Evolutionary conservation across 345 rosid genomes (phyloP), one percentile per base, ranked within the genome.

Genomic region (Hypericum androsaemum): DNA sequence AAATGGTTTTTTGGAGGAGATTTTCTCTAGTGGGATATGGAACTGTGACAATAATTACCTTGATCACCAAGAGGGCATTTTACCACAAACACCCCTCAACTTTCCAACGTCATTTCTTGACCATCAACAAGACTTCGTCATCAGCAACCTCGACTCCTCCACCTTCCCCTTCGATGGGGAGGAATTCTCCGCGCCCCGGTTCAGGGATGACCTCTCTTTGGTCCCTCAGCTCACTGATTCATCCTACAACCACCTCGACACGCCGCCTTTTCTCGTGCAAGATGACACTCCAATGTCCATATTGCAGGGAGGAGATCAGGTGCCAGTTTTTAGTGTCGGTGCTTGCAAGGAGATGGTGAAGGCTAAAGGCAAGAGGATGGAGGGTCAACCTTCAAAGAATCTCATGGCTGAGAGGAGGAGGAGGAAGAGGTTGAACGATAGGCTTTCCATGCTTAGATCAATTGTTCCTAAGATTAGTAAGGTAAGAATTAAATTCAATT

Each of bases 391-490:
- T 8, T 68, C 77, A 14, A 68, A 73, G 62, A 73, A 73, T 50
- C 58, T 73, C 8, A 73, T 73, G 74, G 74, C 74, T 22, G 74
- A 73, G 59, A 59, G 77, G 47, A 62, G 77, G 70, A 43, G 73
- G 50, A 69, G 74, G 48, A 65, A 65, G 66, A 68, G 69, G 12
- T 56, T 69, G 39, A 69, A 73, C 37, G 74, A 69, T 17, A 54
- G 71, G 32, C 71, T 69, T 37, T 62, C 73, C 10, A 73, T 69
- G 71, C 62, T 73, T 8, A 66, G 71, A 56, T 73, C 73, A 32
- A 68, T 73, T 45, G 78, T 68, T 62, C 73, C 78, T 37, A 73
- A 73, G 62, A 73, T 73, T 38, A 68, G 71, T 67, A 73, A 73
- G 77, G 77, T 68, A 61, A 22, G 32, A 22, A 22, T 22, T 22